phyloP scores from a whole-genome alignment of 805 yeast species.

The Saccharomycopsis schoenii region DNA sequence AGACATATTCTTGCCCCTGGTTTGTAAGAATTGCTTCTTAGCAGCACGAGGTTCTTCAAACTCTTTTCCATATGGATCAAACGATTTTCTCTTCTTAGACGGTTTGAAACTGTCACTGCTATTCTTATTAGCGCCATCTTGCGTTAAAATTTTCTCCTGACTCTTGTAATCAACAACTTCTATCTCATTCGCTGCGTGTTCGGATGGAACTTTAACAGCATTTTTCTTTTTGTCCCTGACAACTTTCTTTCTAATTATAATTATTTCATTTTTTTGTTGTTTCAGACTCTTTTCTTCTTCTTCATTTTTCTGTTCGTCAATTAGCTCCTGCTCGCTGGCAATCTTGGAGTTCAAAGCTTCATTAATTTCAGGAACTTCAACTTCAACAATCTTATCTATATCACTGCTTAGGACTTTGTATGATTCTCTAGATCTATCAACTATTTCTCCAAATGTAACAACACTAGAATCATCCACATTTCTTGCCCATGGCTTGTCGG shows the following conservation, averaged over 20 bases:
- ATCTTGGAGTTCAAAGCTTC: conserved; percentile 2
- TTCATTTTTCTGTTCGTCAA: background rate
- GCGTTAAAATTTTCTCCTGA: conserved; percentile 33
- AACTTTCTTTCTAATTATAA: conserved; percentile 12
- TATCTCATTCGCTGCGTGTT: background rate
- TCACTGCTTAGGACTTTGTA: conserved; percentile 2
- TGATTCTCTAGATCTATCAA: background rate
- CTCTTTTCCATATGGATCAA: conserved; percentile 49
- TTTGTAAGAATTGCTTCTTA: conserved; percentile 20
- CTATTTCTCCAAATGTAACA: background rate
- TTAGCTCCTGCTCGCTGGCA: background rate
- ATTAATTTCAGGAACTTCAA: conserved; percentile 5
- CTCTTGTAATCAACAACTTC: conserved; percentile 35
- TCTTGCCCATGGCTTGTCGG: background rate
- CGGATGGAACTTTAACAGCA: background rate
- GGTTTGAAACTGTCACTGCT: conserved; percentile 4
- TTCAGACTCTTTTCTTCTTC: background rate
- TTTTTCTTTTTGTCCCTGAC: conserved; percentile 3
- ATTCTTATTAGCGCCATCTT: conserved; percentile 15
- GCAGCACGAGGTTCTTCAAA: conserved; percentile 46
- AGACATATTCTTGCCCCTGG: conserved; percentile 14
- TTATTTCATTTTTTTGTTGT: conserved; percentile 12
- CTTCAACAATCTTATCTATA: background rate
- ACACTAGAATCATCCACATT: background rate
- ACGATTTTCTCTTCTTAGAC: conserved; percentile 32